A percentile compares a stretch with the other conserved stretches of the same genome.
phyloP scores from a whole-genome alignment of 1,284 basidiomycete genomes.

The Sanghuangporus baumii region DNA sequence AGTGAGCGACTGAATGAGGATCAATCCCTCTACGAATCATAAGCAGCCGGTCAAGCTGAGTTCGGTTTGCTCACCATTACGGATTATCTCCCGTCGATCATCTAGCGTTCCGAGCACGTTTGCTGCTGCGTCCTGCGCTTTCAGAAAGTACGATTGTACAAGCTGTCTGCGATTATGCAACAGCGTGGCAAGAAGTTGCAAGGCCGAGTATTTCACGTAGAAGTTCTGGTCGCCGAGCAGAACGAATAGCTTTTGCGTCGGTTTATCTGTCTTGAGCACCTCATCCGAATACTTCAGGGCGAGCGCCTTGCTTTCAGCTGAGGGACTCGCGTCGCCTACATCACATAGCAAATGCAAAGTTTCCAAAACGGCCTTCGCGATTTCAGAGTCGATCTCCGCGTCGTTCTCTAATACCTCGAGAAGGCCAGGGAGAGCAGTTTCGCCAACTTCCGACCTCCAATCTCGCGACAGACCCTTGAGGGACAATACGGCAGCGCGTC shows the following conservation, averaged over 20 bases:
- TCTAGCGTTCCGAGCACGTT: conserved; percentile 71
- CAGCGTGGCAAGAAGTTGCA: conserved; percentile 80
- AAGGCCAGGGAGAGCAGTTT: conserved; percentile 68
- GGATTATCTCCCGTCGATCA: conserved; percentile 78
- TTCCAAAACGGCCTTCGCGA: conserved; percentile 86
- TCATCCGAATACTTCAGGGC: conserved; percentile 70
- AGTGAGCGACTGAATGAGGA: conserved; percentile 78
- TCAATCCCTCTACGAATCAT: conserved; percentile 61
- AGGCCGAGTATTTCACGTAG: conserved; percentile 82
- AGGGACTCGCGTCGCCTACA: conserved; percentile 40
- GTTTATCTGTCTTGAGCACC: conserved; percentile 64
- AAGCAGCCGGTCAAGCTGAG: conserved; percentile 8
- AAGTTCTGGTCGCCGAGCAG: conserved; percentile 76
- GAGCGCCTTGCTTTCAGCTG: conserved; percentile 47
- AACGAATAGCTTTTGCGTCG: conserved; percentile 72
- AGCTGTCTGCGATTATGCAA: conserved; percentile 74
- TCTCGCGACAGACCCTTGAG: conserved; percentile 91
- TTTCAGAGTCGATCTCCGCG: conserved; percentile 83
- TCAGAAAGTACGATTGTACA: conserved; percentile 88
- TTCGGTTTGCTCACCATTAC: conserved; percentile 59
- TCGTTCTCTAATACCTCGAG: conserved; percentile 81
- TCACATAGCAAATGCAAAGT: conserved; percentile 79
- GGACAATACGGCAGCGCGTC: conserved; percentile 85
- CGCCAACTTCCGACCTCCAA: conserved; percentile 84
- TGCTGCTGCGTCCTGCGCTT: conserved; percentile 68